A percentile compares a stretch with the other conserved stretches of the same genome.
These are phyloP conservation scores for Mercurialis annua DNA, from an alignment of 345 rosid genomes.

Conservation along the genomic window DNA sequence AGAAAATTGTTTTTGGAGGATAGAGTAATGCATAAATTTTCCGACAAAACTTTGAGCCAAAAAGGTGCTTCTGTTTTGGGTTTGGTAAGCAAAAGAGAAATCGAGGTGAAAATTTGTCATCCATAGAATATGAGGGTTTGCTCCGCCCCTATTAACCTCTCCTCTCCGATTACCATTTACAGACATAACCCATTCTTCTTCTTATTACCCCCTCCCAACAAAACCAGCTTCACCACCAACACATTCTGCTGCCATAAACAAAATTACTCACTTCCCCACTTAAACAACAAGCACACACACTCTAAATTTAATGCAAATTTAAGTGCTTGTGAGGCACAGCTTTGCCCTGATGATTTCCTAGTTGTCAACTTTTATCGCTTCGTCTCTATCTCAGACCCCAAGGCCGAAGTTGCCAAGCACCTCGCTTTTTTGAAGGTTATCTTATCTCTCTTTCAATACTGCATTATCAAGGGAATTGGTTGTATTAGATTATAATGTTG, in stretches of 20 bases:
- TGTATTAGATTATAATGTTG: neutral
- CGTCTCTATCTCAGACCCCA: slow-evolving; percentile 57
- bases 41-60: too few relatives aligned
- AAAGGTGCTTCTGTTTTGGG: too few relatives aligned
- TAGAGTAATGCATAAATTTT: too few relatives aligned
- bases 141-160: neutral
- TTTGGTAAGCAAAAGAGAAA: too few relatives aligned
- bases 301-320: neutral
- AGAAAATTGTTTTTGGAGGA: too few relatives aligned
- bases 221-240: neutral
- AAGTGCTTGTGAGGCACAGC: neutral
- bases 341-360: slow-evolving; percentile 39
- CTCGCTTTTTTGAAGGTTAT: slow-evolving; percentile 59
- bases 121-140: slow-evolving; percentile 15
- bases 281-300: neutral
- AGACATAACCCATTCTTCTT: too few relatives aligned
- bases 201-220: neutral
- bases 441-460: neutral
- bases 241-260: neutral
- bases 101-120: too few relatives aligned
- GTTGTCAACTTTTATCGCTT: slow-evolving; percentile 80
- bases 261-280: neutral
- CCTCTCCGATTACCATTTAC: neutral
- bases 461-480: too few relatives aligned
- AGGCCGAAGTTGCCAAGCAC: slow-evolving; percentile 61